Base-by-base conservation (phyloP, 2,329 filamentous ascomycete species). In the Mycosphaerelloides madeirae region DNA sequence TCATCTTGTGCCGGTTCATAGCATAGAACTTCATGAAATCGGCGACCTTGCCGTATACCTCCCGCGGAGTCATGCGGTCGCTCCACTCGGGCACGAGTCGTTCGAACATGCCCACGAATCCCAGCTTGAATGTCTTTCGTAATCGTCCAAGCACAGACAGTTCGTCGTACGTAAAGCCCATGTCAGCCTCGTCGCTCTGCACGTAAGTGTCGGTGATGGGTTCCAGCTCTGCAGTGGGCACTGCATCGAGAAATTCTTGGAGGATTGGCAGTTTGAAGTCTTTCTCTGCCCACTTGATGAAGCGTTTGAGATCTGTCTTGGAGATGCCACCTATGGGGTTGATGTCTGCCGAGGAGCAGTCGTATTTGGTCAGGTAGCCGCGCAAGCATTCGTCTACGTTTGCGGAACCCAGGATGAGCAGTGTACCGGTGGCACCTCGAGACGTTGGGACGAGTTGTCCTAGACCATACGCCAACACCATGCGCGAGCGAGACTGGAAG, bases 341-440 rank as follows among this genome's bases (percentile, higher is more conserved):
- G 60, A 83, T 68, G 54, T 73, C 69, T 13, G 71, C 71, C n/a
- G 63, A 67, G 6, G 59, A 65, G 57, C 75, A 79, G 60, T 86
- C 83, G 58, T 86, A 86, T 65, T 87, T 86, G n/a, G 83, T 87
- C 16, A 84, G 68, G 61, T 86, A 81, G 15, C 73, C 75, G 20
- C 74, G 68, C 19, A 79, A 64, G 48, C 68, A 70, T 54, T 78
- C 77, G 54, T 78, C 81, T 3, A 85, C 83, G 56, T 87, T 87
- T 1, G 79, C 80, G 15, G 73, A 78, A 13, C 81, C 84, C 0
- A 88, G 71, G 0, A 88, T 81, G 3, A 88, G 69, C 0, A 87
- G 68, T 9, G 70, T 65, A 13, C 77, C 77, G 3, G 79, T 78
- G 14, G 74, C 75, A n/a, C 76, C 68, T 11, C 82, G 75, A 2